A percentile compares a stretch with the other conserved stretches of the same genome.
phyloP scores from a whole-genome alignment of 2,329 filamentous ascomycete species.

The Beauveria brongniartii region DNA sequence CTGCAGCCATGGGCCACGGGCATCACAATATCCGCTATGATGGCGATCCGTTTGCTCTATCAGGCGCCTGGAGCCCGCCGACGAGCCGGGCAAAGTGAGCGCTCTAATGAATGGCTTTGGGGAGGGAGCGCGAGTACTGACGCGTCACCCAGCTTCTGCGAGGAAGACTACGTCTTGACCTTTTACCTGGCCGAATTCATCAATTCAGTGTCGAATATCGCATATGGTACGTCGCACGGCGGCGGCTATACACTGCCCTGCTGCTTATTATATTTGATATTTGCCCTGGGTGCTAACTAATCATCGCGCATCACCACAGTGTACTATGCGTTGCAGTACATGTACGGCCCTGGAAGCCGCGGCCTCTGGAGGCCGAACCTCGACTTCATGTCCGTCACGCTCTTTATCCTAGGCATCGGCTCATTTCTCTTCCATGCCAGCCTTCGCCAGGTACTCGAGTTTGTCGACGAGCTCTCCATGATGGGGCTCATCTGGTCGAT shows the following conservation, averaged over 20 bases:
- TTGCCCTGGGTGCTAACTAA: too few species aligned
- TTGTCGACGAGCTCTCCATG: constrained; percentile 52
- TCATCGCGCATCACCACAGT: constrained; percentile 21
- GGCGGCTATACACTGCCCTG: too few species aligned
- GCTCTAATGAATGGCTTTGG: not conserved
- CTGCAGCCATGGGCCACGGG: constrained; percentile 21
- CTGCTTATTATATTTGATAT: too few species aligned
- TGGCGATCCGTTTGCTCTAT: constrained; percentile 25
- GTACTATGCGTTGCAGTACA: constrained; percentile 32
- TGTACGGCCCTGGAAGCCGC: constrained; percentile 24
- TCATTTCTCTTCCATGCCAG: constrained; percentile 38
- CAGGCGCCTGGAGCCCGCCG: constrained; percentile 30
- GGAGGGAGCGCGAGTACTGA: constrained; percentile 10
- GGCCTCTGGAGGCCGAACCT: constrained; percentile 23
- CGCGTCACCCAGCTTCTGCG: constrained; percentile 25
- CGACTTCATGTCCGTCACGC: constrained; percentile 34
- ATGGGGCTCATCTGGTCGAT: constrained; percentile 44
- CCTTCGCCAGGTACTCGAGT: constrained; percentile 34
- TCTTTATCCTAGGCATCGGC: constrained; percentile 32
- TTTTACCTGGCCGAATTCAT: constrained; percentile 36
- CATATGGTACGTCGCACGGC: constrained; percentile 41
- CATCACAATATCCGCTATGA: constrained; percentile 28
- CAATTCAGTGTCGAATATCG: constrained; percentile 33
- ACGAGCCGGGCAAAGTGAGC: constrained; percentile 31
- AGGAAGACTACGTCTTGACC: constrained; percentile 42